Conservation (phyloP, 1,139 yeast species). For the Blastobotrys indianensis region DNA sequence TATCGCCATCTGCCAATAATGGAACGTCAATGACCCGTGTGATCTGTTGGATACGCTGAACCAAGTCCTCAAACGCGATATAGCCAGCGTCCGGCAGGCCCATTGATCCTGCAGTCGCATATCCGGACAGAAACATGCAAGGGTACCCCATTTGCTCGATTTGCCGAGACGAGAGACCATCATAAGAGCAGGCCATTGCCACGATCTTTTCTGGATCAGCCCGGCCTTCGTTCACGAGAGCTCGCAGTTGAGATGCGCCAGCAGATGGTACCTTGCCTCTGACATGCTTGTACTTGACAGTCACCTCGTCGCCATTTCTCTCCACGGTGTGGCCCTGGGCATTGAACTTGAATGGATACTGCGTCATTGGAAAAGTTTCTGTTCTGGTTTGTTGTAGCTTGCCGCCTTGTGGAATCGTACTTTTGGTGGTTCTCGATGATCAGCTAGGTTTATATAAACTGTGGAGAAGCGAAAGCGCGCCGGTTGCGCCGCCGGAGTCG, state of each 20-base stretch:
- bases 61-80: constrained; percentile 16
- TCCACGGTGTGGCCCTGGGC: constrained; percentile 1
- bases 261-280: constrained; percentile 9
- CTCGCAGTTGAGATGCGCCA: constrained; percentile 13
- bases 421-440: too few relatives aligned
- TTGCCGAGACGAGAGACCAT: constrained; percentile 15
- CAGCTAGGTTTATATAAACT: too few relatives aligned
- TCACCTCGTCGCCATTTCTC: constrained; percentile 4
- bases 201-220: constrained; percentile 12
- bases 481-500: too few relatives aligned
- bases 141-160: constrained; percentile 17
- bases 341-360: constrained; percentile 11
- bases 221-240: constrained; percentile 13
- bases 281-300: constrained; percentile 8
- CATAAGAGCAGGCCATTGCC: constrained; percentile 16
- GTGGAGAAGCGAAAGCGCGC: too few relatives aligned
- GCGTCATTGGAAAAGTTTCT: not conserved
- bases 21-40: constrained; percentile 13
- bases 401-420: not conserved
- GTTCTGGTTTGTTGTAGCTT: not conserved
- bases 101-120: constrained; percentile 13
- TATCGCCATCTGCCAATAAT: constrained; percentile 17
- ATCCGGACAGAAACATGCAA: constrained; percentile 14
- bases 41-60: constrained; percentile 11
- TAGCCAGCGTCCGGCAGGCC: constrained; percentile 17